Evolutionary conservation across 2,329 filamentous ascomycete species (phyloP).

Genomic region (Lasiodiplodia sp.): DNA sequence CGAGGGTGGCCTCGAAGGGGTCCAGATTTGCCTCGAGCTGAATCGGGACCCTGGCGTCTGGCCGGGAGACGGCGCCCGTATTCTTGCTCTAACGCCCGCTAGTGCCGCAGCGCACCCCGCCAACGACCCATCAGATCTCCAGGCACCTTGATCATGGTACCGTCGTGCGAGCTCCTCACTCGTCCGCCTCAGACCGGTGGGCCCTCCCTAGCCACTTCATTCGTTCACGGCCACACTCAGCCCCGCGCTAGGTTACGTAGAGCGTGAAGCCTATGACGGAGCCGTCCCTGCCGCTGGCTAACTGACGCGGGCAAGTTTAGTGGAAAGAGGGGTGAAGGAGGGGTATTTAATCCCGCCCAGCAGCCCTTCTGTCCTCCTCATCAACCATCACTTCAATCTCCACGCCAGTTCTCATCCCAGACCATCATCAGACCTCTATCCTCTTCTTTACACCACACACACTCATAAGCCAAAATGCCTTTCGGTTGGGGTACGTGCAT

Average conservation of each 20-base stretch:
- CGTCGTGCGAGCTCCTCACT: slow-evolving; percentile 15
- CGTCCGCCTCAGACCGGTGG: slow-evolving; percentile 6
- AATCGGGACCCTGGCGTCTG: slow-evolving; percentile 21
- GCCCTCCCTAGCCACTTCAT: slow-evolving; percentile 14
- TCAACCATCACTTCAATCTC: slow-evolving; percentile 15
- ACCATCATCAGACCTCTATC: background rate
- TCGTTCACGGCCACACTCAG: slow-evolving; percentile 1
- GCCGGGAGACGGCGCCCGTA: slow-evolving; percentile 19
- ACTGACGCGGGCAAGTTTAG: background rate
- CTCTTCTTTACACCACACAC: background rate
- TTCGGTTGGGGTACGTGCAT: slow-evolving; percentile 52
- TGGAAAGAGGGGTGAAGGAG: background rate
- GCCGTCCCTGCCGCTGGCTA: background rate
- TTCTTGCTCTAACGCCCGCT: slow-evolving; percentile 22
- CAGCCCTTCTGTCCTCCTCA: slow-evolving; percentile 14
- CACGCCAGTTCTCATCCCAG: background rate
- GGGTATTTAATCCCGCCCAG: slow-evolving; percentile 27
- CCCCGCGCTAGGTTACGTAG: slow-evolving; percentile 28
- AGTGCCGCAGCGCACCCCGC: slow-evolving; percentile 20
- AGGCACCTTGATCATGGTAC: slow-evolving; percentile 26
- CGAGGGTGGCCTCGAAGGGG: slow-evolving; percentile 7
- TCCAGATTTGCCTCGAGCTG: slow-evolving; percentile 14
- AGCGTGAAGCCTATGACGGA: slow-evolving; percentile 9
- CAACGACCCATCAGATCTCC: slow-evolving; percentile 22
- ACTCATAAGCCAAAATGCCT: slow-evolving; percentile 47